phyloP scores from a whole-genome alignment of 2,329 filamentous ascomycete genomes.

The Pseudocercospora vitis region DNA sequence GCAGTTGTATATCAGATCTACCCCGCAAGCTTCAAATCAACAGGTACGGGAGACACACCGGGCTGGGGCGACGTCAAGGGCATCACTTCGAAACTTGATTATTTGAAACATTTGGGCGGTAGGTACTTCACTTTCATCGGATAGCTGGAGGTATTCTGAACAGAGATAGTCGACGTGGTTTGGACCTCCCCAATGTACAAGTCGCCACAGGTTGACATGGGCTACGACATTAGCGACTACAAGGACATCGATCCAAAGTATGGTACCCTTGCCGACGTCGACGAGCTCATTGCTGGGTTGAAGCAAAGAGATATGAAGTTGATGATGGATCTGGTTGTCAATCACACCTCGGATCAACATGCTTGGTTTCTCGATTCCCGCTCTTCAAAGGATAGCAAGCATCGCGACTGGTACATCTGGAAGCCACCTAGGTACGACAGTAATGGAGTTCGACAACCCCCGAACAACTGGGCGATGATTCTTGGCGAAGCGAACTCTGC shows the following conservation, averaged over 20 bases:
- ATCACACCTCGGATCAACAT: slow-evolving; percentile 47
- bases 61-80: slow-evolving; percentile 67
- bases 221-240: slow-evolving; percentile 53
- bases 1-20: slow-evolving; percentile 53
- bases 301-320: slow-evolving; percentile 50
- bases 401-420: slow-evolving; percentile 68
- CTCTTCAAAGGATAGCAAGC: slow-evolving; percentile 51
- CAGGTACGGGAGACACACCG: slow-evolving; percentile 49
- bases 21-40: slow-evolving; percentile 60
- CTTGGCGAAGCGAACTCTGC: slow-evolving; percentile 43
- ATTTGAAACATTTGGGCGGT: slow-evolving; percentile 59
- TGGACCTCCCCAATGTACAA: slow-evolving; percentile 65
- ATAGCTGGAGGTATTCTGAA: too few relatives aligned
- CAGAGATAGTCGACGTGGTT: slow-evolving; percentile 61
- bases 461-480: slow-evolving; percentile 54
- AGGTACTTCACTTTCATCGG: background rate
- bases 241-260: slow-evolving; percentile 50
- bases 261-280: slow-evolving; percentile 49
- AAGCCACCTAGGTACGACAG: slow-evolving; percentile 55
- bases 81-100: slow-evolving; percentile 64
- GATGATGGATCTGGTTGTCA: slow-evolving; percentile 48
- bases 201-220: slow-evolving; percentile 30
- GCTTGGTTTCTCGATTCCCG: slow-evolving; percentile 60
- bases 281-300: slow-evolving; percentile 45
- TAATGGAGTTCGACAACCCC: slow-evolving; percentile 56